Conservation (phyloP, 768 basidiomycete genomes). For the Mycena haematopus region DNA sequence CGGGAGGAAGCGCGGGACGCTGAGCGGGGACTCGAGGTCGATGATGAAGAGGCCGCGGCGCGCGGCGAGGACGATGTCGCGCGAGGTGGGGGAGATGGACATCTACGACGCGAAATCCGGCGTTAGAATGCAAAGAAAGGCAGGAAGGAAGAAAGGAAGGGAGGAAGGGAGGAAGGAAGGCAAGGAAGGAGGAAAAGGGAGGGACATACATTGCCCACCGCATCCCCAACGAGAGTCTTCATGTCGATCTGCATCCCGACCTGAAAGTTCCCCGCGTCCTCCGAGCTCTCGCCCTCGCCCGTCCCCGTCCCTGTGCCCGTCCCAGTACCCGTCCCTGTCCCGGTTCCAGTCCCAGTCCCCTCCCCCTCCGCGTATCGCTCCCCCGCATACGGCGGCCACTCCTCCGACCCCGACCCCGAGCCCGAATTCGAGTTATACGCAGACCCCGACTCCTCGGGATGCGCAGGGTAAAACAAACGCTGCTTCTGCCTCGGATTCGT, state of each 20-base stretch:
- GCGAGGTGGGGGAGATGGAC: conserved; percentile 88
- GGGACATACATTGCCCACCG: conserved; percentile 78
- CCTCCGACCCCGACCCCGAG: conserved; percentile 8
- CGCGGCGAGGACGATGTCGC: conserved; percentile 92
- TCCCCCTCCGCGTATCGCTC: not conserved
- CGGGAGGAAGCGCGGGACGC: conserved; percentile 91
- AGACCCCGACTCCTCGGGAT: conserved; percentile 5
- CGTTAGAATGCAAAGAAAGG: not conserved
- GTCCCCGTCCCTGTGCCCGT: not conserved
- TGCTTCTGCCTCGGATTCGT: not conserved
- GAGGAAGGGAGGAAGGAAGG: no score
- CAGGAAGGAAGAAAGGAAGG: no score
- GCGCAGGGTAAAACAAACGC: conserved; percentile 11
- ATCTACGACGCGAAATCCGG: no score
- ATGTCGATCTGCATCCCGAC: conserved; percentile 77
- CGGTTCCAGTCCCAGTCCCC: not conserved
- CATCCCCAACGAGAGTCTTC: conserved; percentile 80
- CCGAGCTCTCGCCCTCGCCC: conserved; percentile 34
- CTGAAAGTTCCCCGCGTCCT: conserved; percentile 66
- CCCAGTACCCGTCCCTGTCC: no score
- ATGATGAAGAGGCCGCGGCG: conserved; percentile 95
- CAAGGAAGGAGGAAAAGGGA: no score
- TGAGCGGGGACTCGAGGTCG: conserved; percentile 86
- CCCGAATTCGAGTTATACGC: not conserved
- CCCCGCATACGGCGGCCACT: not conserved